These are phyloP conservation scores for Rhododendron ovatum DNA, from an alignment of 148 eudicot species.

Conservation along the genomic window DNA sequence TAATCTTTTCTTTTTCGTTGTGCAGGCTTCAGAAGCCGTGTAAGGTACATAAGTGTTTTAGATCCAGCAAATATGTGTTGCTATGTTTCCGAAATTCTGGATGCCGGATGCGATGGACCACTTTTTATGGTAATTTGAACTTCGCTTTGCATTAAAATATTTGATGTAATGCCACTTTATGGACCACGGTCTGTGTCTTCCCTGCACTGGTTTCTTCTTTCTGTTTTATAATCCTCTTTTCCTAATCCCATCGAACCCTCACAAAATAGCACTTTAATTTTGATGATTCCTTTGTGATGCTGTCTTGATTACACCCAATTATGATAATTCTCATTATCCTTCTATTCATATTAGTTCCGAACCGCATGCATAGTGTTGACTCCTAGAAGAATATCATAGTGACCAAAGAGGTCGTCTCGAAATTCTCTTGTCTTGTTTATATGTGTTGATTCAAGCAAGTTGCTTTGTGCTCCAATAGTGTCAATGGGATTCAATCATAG, in stretches of 20 bases:
- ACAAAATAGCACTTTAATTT: background rate
- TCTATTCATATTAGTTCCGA: background rate
- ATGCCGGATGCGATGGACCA: constrained; percentile 76
- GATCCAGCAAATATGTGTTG: constrained; percentile 74
- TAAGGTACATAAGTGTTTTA: constrained; percentile 57
- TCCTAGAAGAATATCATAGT: background rate
- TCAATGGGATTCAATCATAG: background rate
- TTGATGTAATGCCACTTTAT: background rate
- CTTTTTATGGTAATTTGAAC: constrained; percentile 74
- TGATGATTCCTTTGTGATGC: background rate
- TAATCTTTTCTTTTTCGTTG: background rate
- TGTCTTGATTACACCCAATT: background rate
- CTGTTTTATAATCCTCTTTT: background rate
- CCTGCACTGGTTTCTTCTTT: background rate
- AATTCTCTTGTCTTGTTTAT: background rate
- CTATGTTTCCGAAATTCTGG: constrained; percentile 80
- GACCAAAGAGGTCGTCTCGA: background rate
- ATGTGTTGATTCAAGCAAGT: background rate
- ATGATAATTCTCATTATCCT: background rate
- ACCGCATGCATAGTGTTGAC: background rate
- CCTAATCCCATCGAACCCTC: background rate
- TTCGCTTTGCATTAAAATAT: background rate
- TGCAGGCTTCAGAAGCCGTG: constrained; percentile 88
- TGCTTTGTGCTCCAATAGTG: background rate
- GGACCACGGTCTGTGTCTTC: background rate